Base-by-base conservation (phyloP, 495 filamentous ascomycete species). In the Glutinoglossum americanum region DNA sequence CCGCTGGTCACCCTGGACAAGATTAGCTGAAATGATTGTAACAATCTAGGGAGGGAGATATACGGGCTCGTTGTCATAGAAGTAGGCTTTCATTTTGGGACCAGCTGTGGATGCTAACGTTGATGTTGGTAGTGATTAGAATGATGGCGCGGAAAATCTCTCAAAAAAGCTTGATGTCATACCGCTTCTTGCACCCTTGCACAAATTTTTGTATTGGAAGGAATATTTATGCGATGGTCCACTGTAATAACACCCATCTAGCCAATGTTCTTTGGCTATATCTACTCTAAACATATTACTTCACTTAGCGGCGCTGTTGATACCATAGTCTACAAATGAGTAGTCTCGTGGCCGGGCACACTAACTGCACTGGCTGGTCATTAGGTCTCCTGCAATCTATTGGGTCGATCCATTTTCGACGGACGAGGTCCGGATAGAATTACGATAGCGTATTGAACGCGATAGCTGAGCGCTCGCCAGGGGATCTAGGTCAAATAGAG, bases 1-100 rank as follows among this genome's bases (percentile, higher is more conserved):
- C 62, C 93, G 86, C 70, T 95, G 93, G 74, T 97, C 93, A 71
- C 84, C 87, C 87, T 94, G 10, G 30, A 32, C 19, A 10, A 21
- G 11, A 32, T 53, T 39, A 54, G 48, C 44, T n/a, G n/a, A 27
- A 21, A 41, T n/a, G 26, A 3, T 28, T 25, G 23, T 17, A 25
- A 19, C 13, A 27, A n/a, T 13, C 39, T 8, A 23, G 13, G 53
- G 13, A 11, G 19, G 28, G 27, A 41, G 71, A 81, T 67, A n/a
- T 80, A 90, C 87, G 60, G 76, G 76, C 62, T 75, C 68, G 69
- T 90, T 84, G 65, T 92, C 86, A 68, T 81, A 90, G 74, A 79
- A 83, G 72, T 92, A 93, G 59, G 81, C 84, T 68, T 78, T 83
- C 87, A 93, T 92, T 28, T 21, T 73, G n/a, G 13, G 26, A 30